phyloP scores from a whole-genome alignment of 306 rosid species.

The Parietaria judaica region DNA sequence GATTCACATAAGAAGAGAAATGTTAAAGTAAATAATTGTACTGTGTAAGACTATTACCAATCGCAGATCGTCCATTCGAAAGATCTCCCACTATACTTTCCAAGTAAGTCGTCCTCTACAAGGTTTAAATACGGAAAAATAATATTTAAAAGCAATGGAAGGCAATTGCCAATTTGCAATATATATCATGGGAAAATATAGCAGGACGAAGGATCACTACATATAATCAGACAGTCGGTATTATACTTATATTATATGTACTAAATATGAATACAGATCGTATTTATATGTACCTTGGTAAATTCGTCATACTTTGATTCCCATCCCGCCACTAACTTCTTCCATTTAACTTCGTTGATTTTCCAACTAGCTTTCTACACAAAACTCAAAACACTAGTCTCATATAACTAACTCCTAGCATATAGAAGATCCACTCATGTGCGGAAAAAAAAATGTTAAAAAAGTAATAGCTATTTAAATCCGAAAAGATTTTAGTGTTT shows the following conservation, averaged over 20 bases:
- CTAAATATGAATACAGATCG: background rate
- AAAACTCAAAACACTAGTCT: slow-evolving; percentile 4
- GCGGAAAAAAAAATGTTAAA: too few species aligned
- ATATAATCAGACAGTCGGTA: background rate
- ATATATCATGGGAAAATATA: background rate
- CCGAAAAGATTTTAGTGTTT: background rate
- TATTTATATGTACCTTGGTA: slow-evolving; percentile 35
- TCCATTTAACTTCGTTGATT: slow-evolving; percentile 56
- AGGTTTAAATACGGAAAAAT: slow-evolving; percentile 9
- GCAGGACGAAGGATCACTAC: slow-evolving; percentile 1
- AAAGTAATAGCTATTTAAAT: too few species aligned
- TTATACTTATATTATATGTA: background rate
- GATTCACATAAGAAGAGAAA: background rate
- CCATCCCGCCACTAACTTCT: slow-evolving; percentile 35
- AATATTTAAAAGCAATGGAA: slow-evolving; percentile 7
- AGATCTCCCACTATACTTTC: slow-evolving; percentile 43
- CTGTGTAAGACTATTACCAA: slow-evolving; percentile 32
- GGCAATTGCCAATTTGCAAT: background rate
- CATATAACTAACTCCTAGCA: slow-evolving; percentile 17
- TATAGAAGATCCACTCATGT: background rate
- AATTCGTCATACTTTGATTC: slow-evolving; percentile 31
- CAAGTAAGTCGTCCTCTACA: slow-evolving; percentile 54
- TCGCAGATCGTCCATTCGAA: slow-evolving; percentile 34
- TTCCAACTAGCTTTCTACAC: slow-evolving; percentile 50
- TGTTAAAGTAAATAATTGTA: slow-evolving; percentile 2